These are phyloP conservation scores for Ophiosphaerella herpotricha DNA, from an alignment of 2,329 filamentous ascomycete species.

Conservation along the genomic window DNA sequence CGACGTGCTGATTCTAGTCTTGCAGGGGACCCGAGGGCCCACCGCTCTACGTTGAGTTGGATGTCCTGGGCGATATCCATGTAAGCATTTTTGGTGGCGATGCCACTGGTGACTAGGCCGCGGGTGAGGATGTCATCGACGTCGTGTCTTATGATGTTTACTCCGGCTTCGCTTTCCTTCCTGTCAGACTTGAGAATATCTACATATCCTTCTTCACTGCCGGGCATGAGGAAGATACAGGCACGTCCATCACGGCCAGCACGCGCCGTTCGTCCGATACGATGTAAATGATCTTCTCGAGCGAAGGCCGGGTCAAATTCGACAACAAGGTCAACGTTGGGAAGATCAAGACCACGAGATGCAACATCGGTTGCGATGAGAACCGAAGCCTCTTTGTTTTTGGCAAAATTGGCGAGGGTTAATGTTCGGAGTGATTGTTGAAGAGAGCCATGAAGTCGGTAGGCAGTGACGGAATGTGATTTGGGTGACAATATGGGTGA, in stretches of 20 bases:
- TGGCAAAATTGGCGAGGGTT: slow-evolving; percentile 80
- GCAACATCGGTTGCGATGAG: slow-evolving; percentile 95
- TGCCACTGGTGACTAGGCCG: slow-evolving; percentile 57
- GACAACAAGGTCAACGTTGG: slow-evolving; percentile 90
- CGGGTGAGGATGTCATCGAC: slow-evolving; percentile 70
- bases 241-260: slow-evolving; percentile 87
- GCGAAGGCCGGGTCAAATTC: slow-evolving; percentile 97
- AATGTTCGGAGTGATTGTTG: slow-evolving; percentile 85
- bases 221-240: slow-evolving; percentile 86
- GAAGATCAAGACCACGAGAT: slow-evolving; percentile 91
- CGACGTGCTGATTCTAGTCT: slow-evolving; percentile 80
- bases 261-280: slow-evolving; percentile 91
- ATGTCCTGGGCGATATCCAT: slow-evolving; percentile 69
- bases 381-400: slow-evolving; percentile 74
- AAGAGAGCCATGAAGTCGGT: slow-evolving; percentile 90
- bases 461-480: slow-evolving; percentile 77
- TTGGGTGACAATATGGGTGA: slow-evolving; percentile 74
- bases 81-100: slow-evolving; percentile 58
- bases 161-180: slow-evolving; percentile 63
- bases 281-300: slow-evolving; percentile 89
- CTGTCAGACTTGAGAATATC: slow-evolving; percentile 74
- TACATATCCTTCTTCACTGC: slow-evolving; percentile 90
- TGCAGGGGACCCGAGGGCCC: slow-evolving; percentile 66
- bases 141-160: slow-evolving; percentile 61
- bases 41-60: slow-evolving; percentile 69